Evolutionary conservation across 352 stramenopile genomes (phyloP).

Genomic region (Phytophthora melonis): DNA sequence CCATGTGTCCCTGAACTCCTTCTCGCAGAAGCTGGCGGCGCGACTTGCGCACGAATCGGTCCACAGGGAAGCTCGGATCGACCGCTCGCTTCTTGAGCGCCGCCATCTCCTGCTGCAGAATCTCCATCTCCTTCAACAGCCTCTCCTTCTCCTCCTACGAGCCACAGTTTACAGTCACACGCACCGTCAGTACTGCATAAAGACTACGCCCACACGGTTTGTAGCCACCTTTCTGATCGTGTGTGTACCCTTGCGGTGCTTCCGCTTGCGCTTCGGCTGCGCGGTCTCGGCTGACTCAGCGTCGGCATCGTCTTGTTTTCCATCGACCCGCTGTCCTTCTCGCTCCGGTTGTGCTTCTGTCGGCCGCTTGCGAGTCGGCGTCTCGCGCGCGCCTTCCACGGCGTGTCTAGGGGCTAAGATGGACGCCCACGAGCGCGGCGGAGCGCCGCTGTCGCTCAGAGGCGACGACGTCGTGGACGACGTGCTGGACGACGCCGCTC

Average conservation of each 20-base stretch:
- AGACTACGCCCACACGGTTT: too few relatives aligned
- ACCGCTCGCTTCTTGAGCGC: slow-evolving; percentile 41
- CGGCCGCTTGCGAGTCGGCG: background rate
- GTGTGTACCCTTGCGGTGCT: slow-evolving; percentile 45
- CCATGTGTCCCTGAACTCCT: slow-evolving; percentile 27
- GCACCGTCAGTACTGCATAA: background rate
- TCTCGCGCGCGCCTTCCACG: background rate
- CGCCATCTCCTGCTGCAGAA: slow-evolving; percentile 37
- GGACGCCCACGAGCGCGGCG: slow-evolving; percentile 17
- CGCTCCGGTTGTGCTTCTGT: background rate
- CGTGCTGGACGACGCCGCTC: slow-evolving; percentile 16
- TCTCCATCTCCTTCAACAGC: slow-evolving; percentile 35
- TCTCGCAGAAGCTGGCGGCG: slow-evolving; percentile 26
- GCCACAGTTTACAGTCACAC: background rate
- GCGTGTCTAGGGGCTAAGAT: slow-evolving; percentile 8
- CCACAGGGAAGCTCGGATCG: slow-evolving; percentile 14
- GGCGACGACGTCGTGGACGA: slow-evolving; percentile 28
- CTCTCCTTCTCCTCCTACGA: slow-evolving; percentile 44
- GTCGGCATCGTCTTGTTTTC: background rate
- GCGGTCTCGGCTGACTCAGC: slow-evolving; percentile 5
- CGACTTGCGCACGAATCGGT: slow-evolving; percentile 19
- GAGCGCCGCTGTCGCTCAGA: background rate
- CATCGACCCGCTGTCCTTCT: background rate
- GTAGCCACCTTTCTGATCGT: slow-evolving; percentile 36
- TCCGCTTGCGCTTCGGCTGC: slow-evolving; percentile 35